Evolutionary conservation across 75 land plant species (phyloP), one percentile per base, ranked within the genome.

Genomic region (Azolla pinnata): DNA sequence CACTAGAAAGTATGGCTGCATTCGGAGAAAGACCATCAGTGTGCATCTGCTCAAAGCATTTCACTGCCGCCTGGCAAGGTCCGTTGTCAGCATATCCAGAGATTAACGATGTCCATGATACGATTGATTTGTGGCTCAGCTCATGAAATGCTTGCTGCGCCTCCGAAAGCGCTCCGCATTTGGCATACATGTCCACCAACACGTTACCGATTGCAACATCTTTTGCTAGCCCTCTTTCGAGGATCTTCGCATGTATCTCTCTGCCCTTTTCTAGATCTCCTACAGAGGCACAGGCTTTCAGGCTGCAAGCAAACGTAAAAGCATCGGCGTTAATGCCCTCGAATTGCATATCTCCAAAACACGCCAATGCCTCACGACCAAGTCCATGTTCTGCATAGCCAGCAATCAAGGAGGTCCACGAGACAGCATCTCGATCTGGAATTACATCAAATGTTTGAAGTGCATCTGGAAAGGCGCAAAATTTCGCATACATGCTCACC

Each of bases 21-120:
- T 78, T 70, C 14, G 78, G 81, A 30, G 44, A 18, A 19, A 77
- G 26, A n/a, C 81, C 78, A 49, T 68, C 67, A 24, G 44, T 16
- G 21, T 9, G 24, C 84, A 82, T 82, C 61, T 52, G 18, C 12
- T 47, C 54, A 53, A 82, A 82, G 19, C 67, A 67, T 33, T 60
- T 45, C 28, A 78, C 18, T 8, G 78, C 84, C 55, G 18, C 46
- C 25, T 52, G 31, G 29, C 68, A 70, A 42, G 49, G 53, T 4
- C 84, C 81, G 47, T 71, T 67, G 66, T 78, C 70, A 0, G 75
- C 77, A 34, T 74, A 68, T 19, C 80, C 81, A 25, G 68, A 67
- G 62, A 81, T 73, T 74, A 81, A 69, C 5, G 72, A 69, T 45
- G 73, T 81, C 77, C 80, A 81, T 29, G 75, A 55, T n/a, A 66